Evolutionary conservation across 1,284 basidiomycete species (phyloP).

Genomic region (Cutaneotrichosporon arboriforme): DNA sequence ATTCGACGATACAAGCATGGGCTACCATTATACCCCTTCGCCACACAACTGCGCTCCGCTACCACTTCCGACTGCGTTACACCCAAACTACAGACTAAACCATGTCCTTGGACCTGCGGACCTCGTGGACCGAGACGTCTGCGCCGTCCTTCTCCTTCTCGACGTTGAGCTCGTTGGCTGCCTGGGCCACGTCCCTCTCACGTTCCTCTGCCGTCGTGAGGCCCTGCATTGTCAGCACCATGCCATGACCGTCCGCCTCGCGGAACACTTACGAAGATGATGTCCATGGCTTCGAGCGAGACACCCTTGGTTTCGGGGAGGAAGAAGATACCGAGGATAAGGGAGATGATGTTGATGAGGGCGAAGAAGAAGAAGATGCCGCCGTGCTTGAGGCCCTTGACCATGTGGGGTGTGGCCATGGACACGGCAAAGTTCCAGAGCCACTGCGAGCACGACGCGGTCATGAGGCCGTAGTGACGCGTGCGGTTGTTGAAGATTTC

Average conservation of each 20-base stretch:
- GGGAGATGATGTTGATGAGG: constrained; percentile 38
- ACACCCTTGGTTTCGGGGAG: constrained; percentile 68
- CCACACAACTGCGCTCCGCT: too few species aligned
- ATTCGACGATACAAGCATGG: too few species aligned
- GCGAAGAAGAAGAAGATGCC: constrained; percentile 48
- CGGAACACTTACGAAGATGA: constrained; percentile 54
- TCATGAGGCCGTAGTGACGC: constrained; percentile 66
- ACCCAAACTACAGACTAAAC: too few species aligned
- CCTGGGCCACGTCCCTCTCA: constrained; percentile 52
- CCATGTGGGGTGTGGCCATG: constrained; percentile 65
- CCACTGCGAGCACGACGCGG: constrained; percentile 67
- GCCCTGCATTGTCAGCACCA: constrained; percentile 41
- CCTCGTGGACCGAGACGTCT: neutral
- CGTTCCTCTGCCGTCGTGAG: constrained; percentile 58
- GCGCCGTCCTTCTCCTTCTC: constrained; percentile 13
- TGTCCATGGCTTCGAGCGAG: constrained; percentile 59
- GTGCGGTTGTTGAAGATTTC: constrained; percentile 80
- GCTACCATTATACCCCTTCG: too few species aligned
- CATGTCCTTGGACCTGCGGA: neutral
- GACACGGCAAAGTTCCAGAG: constrained; percentile 71
- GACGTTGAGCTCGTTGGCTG: constrained; percentile 12
- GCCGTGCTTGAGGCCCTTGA: constrained; percentile 47
- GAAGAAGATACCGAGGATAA: constrained; percentile 47
- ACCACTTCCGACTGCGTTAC: too few species aligned
- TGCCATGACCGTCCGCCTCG: too few species aligned